Evolutionary conservation across 192 early-diverging fungal species (phyloP), one percentile per base, ranked within the genome.

Genomic region (Linnemannia schmuckeri): DNA sequence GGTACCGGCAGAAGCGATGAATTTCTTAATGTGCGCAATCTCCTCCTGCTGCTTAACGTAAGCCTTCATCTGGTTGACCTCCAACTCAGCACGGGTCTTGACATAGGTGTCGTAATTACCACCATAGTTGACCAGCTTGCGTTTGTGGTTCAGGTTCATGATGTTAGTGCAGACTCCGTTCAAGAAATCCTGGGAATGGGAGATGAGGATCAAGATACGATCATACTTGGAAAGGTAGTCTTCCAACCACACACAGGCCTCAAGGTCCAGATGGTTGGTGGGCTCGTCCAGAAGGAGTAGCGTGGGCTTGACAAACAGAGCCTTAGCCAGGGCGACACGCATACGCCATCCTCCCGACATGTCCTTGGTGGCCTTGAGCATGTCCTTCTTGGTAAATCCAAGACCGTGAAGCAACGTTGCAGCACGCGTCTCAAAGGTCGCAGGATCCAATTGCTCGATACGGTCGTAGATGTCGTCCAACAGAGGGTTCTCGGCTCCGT

Each of bases 341-440:
- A 99, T 99, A 81, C 99, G 94, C 99, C 99, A 99, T 85, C 99
- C 99, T 94, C 99, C 99, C 85, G 98, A 99, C 88, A 99, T 94
- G 87, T 98, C 97, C 93, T 96, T 98, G 72, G 99, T 99, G 78
- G 92, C 92, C 89, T 96, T 95, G 82, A 93, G 90, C 98, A 99
- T 99, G 75, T 95, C 95, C 47, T 92, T 90, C 80, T 95, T 92
- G 81, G 90, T 92, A 91, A 99, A 99, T 73, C 99, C 99, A 38
- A 99, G 92, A 94, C 99, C 99, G 84, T 96, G 88, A 49, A 99
- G 93, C 42, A 99, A 93, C 76, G 93, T 94, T 37, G 95, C 95
- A 22, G 98, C 99, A 76, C 98, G 95, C 38, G 95, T 89, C 90
- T 99, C 97, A 83, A 99, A 99, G 37, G 99, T 99, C 68, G 94